Conservation (phyloP, 352 stramenopile species). For the Pythium myriotylum region DNA sequence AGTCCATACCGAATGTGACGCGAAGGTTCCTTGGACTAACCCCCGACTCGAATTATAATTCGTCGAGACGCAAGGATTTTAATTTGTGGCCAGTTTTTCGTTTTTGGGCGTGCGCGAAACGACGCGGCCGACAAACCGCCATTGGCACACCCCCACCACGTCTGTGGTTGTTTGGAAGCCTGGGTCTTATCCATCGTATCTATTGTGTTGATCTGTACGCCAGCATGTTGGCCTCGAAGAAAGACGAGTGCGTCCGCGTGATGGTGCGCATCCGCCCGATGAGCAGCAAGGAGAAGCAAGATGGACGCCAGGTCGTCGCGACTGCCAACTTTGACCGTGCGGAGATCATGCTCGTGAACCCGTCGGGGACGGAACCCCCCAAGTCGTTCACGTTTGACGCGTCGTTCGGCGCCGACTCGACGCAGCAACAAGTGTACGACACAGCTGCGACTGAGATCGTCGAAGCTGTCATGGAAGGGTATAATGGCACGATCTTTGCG, state of each 20-base stretch:
- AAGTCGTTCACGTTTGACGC: constrained; percentile 98
- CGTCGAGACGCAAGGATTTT: no score
- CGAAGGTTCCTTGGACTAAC: constrained; percentile 12
- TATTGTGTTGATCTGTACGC: no score
- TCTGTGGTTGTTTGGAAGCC: no score
- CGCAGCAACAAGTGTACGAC: constrained; percentile 95
- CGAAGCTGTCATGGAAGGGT: constrained; percentile 88
- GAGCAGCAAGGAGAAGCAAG: constrained; percentile 94
- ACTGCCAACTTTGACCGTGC: constrained; percentile 90
- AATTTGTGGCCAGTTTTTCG: no score
- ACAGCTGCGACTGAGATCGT: constrained; percentile 90
- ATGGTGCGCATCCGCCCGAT: constrained; percentile 96
- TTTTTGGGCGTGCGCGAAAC: not conserved
- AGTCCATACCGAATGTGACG: not conserved
- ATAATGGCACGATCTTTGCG: constrained; percentile 93
- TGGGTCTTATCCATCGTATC: no score
- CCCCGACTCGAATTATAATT: not conserved
- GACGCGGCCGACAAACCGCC: not conserved
- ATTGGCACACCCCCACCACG: not conserved
- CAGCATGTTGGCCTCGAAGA: constrained; percentile 44
- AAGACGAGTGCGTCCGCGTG: constrained; percentile 94
- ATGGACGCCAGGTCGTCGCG: constrained; percentile 83
- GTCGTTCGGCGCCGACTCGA: constrained; percentile 92
- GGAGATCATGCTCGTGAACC: constrained; percentile 90
- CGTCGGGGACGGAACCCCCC: constrained; percentile 73